Base-by-base conservation (phyloP, 1,284 basidiomycete species). In the Rhodotorula glutinis region DNA sequence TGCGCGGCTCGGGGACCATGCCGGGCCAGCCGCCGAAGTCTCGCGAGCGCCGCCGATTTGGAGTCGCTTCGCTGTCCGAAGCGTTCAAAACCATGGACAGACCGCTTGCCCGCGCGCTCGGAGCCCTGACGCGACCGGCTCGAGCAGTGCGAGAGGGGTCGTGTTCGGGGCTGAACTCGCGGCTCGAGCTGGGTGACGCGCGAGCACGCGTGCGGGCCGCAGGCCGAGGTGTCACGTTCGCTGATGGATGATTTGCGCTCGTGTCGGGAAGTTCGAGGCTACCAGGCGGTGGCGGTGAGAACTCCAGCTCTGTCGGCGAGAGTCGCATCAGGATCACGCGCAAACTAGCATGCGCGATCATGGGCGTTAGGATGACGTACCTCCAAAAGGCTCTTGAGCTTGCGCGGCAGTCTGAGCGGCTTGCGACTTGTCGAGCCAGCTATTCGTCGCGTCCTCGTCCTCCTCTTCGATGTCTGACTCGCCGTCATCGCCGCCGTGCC, bases 381-480 rank as follows among this genome's bases (percentile, higher is more conserved):
- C 71, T 27, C 71, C 71, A 17, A 73, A 73, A 4, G 63, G 60
- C 1, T 63, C 57, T 3, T 25, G 30, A 3, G 63, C 68, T 5
- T 58, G 33, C 16, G 52, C 33, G 0, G 60, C 30, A 1, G 54
- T 44, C 41, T 59, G 53, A 1, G 47, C 23, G 1, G 51, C 41
- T 17, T 55, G 57, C 3, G 17, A n/a, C 41, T 52, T 40, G 21
- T 66, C 60, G 2, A 41, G 27, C 63, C 70, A 69, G 4, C 43
- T 51, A 14, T 14, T 33, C 3, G 21, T 10, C 2, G 40, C 58
- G 11, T 21, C 33, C 13, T 51, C 52, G 11, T 62, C 66, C 11
- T 73, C 71, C 16, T 73, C 71, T 17, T 68, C 69, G 41, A 62
- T 60, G 46, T 71, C 71, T 33, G 55, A 63, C 44, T 73, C 71